Evolutionary conservation across 2,329 filamentous ascomycete species (phyloP), one percentile per base, ranked within the genome.

Genomic region (Colletotrichum camelliae): DNA sequence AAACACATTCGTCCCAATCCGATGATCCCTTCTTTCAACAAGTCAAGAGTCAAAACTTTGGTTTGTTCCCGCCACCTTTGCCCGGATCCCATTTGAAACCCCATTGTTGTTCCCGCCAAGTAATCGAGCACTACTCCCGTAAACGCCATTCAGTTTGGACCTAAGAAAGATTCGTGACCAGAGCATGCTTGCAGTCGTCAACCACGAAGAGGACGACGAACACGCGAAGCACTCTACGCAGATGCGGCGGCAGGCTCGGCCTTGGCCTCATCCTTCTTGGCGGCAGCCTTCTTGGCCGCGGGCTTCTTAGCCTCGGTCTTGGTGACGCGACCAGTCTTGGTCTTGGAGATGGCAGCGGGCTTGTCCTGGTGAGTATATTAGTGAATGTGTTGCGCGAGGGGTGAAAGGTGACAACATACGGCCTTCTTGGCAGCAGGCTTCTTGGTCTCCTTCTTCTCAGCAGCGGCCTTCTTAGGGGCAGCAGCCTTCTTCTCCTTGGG

Each of bases 241-340:
- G 76, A 52, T 43, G 75, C 75, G 24, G 76, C 64, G 37, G 75
- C 58, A 10, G 71, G 62, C 71, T 76, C 74, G 6, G 74, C 65
- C 71, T 76, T 76, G 48, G 74, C 16, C 74, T 76, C 74, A 65
- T 77, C 82, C 80, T 86, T 86, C 84, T 86, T 86, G 29, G 84
- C 81, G 67, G 86, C 81, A 77, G 82, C 82, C 84, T 89, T 87
- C 83, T 87, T 88, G 43, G 85, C 78, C 8, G 85, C 81, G 31
- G 87, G 83, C 13, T 86, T 84, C 85, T 88, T 88, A 82, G 88
- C 86, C 48, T 89, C 87, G 29, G 89, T 88, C 92, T 97, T 97
- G 81, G 93, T 92, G 81, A 97, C 94, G 80, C 95, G 94, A 65
- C 95, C 95, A 70, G 94, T 93, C 91, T 97, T 97, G 85, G 95